Percentiles rank a stretch among this genome's conserved stretches.
Conservation (phyloP, 768 basidiomycete species). For the Dacryopinax spathularia region DNA sequence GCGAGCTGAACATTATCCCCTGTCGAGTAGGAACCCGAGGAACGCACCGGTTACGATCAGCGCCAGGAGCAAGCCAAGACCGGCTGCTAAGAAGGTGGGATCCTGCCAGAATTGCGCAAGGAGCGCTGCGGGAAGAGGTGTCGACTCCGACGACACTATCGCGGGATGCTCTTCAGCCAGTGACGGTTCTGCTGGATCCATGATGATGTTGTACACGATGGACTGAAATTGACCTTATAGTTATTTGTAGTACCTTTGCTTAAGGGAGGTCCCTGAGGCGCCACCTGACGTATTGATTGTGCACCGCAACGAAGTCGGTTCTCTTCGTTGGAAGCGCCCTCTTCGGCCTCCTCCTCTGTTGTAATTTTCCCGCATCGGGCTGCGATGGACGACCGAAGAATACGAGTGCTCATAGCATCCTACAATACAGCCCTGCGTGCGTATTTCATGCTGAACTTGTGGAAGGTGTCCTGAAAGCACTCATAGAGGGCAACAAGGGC, state of each 20-base stretch:
- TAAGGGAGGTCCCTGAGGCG: too few species aligned
- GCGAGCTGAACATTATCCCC: neutral
- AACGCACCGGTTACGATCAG: neutral
- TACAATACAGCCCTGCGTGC: slow-evolving; percentile 90
- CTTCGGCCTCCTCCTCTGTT: too few species aligned
- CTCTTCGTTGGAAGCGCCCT: too few species aligned
- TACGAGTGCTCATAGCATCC: slow-evolving; percentile 62
- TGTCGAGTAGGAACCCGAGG: neutral
- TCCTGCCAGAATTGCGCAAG: neutral
- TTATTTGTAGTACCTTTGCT: too few species aligned
- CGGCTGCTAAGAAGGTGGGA: neutral
- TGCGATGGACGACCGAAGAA: neutral
- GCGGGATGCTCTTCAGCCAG: neutral
- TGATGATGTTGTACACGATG: too few species aligned
- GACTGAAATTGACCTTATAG: too few species aligned
- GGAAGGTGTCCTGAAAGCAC: neutral
- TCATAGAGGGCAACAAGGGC: slow-evolving; percentile 28
- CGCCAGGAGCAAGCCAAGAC: neutral
- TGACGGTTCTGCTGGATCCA: neutral
- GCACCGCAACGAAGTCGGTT: too few species aligned
- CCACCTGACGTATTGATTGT: neutral
- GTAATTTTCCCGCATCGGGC: too few species aligned
- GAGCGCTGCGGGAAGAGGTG: neutral
- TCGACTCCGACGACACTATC: neutral
- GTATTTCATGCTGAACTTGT: slow-evolving; percentile 19